These are phyloP conservation scores for Aureobasidium mangrovei DNA, from an alignment of 2,329 filamentous ascomycete genomes.

Conservation along the genomic window DNA sequence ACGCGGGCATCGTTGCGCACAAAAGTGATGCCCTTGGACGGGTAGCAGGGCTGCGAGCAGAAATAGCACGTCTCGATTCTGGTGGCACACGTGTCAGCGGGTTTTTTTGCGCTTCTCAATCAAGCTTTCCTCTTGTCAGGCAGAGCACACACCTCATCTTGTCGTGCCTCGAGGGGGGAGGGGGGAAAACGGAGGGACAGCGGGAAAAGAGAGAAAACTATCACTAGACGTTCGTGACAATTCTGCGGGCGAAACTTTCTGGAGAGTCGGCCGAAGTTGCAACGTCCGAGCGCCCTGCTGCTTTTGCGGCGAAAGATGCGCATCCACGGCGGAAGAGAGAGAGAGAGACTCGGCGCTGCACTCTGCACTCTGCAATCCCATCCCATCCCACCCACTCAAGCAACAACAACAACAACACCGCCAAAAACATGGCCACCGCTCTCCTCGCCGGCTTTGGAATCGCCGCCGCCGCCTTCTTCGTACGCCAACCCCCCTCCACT, in stretches of 20 bases:
- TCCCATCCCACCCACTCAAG: neutral
- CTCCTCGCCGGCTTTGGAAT: constrained; percentile 44
- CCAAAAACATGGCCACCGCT: constrained; percentile 12
- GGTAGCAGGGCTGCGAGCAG: constrained; percentile 60
- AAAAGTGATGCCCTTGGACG: constrained; percentile 57
- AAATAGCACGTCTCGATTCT: constrained; percentile 62
- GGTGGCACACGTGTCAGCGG: constrained; percentile 1
- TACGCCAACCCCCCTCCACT: constrained; percentile 27
- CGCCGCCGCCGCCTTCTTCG: constrained; percentile 58
- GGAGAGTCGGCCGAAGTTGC: too few species aligned
- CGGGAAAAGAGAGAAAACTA: neutral
- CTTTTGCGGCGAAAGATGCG: too few species aligned
- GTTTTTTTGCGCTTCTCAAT: neutral
- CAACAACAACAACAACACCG: neutral
- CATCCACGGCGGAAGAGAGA: too few species aligned
- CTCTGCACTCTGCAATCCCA: too few species aligned
- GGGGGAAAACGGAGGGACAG: neutral
- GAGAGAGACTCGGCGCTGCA: too few species aligned
- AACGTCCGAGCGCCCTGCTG: too few species aligned
- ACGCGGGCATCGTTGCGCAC: constrained; percentile 57
- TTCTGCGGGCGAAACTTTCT: too few species aligned
- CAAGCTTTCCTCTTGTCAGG: too few species aligned
- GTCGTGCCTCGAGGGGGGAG: neutral
- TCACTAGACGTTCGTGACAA: neutral
- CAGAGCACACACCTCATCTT: constrained; percentile 1